Percentiles rank a stretch among this genome's conserved stretches.
Evolutionary conservation across 345 rosid genomes (phyloP).

Genomic region (Microthlaspi erraticum): DNA sequence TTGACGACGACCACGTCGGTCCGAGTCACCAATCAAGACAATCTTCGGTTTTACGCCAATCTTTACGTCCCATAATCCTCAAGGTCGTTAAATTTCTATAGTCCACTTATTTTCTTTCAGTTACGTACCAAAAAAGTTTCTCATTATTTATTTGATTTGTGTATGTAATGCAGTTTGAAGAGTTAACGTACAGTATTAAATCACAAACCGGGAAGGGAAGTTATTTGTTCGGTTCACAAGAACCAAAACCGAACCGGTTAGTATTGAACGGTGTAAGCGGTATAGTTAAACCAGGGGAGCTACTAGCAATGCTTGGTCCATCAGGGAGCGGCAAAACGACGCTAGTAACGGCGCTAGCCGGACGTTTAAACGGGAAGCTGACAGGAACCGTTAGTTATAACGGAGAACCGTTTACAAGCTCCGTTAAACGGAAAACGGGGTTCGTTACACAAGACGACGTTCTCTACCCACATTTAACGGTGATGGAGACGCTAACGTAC

Average conservation of each 20-base stretch:
- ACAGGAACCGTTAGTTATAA: conserved; percentile 73
- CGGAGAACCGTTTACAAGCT: conserved; percentile 67
- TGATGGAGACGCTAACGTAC: conserved; percentile 73
- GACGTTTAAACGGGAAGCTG: conserved; percentile 74
- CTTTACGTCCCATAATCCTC: conserved; percentile 68
- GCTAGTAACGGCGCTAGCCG: conserved; percentile 77
- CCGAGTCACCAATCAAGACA: conserved; percentile 43
- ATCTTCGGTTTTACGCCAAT: conserved; percentile 58
- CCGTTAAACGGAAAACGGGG: conserved; percentile 77
- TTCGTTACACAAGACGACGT: conserved; percentile 88
- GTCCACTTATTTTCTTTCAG: neutral
- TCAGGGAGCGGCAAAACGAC: conserved; percentile 97
- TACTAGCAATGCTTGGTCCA: conserved; percentile 94
- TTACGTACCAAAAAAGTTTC: neutral
- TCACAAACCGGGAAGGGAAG: conserved; percentile 41
- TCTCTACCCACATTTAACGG: conserved; percentile 85
- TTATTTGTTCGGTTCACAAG: conserved; percentile 48
- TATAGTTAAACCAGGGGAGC: conserved; percentile 81
- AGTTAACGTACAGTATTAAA: conserved; percentile 59
- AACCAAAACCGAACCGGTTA: conserved; percentile 58
- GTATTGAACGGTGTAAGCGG: conserved; percentile 82
- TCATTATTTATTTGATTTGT: neutral
- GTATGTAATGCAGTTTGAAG: conserved; percentile 68
- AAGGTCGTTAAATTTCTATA: conserved; percentile 49
- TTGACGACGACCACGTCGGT: conserved; percentile 40